Evolutionary conservation across 2,329 filamentous ascomycete genomes (phyloP), one percentile per base, ranked within the genome.

Genomic region (Zymoseptoria pseudotritici): DNA sequence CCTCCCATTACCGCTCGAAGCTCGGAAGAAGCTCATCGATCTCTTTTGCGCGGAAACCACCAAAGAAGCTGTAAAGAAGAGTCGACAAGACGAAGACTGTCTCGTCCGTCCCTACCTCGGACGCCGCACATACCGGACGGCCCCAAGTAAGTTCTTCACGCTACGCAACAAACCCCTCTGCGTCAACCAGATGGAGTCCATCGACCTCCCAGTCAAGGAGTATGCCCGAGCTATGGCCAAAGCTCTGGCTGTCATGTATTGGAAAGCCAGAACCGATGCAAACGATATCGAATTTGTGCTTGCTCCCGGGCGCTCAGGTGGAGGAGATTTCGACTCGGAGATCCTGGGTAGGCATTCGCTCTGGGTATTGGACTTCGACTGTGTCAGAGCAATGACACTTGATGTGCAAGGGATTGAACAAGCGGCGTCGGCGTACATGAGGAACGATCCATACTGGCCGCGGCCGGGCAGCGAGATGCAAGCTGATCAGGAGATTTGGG

Each of bases 241-340:
- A 3, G 73, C 77, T 0, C 73, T 85, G 0, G 81, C 82, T 0
- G 71, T 79, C 2, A 70, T 84, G 55, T 77, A 82, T 61, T 85
- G 80, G 81, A 53, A 64, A 1, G 77, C 73, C 0, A 61, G 70
- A 10, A 66, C 82, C 0, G 81, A 85, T 62, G 82, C 76, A 0
- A 79, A 79, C 42, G 82, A 83, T 53, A 74, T 85, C 2, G 80
- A 85, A 54, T 84, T 83, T 63, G 82, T 85, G 0, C 74, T 85
- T 2, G 78, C 61, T 26, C 61, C 59, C 13, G 31, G 31, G 13
- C 31, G 57, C 29, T 24, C 11, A 42, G 19, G 31, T 53, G 31
- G 36, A 57, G 17, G 24, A 52, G 29, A 36, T 19, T 49, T 53
- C 22, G 4, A 22, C 17, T 62, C 61, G 24, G 50, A 58, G 2